Conservation (phyloP, 305 asterid genomes). For the Rubia tinctorum region DNA sequence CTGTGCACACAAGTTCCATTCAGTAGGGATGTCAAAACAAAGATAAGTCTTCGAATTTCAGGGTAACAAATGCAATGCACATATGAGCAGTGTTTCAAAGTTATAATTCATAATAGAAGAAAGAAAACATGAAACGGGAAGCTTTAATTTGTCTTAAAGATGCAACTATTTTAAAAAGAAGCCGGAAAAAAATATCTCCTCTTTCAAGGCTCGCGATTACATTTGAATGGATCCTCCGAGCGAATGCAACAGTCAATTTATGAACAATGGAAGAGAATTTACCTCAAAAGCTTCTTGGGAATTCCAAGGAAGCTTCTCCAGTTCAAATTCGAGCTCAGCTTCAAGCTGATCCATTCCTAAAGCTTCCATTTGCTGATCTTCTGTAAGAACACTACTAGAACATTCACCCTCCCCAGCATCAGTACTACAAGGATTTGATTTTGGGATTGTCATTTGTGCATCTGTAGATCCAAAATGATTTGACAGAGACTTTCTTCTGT, state of each 20-base stretch:
- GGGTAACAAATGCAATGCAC: no score
- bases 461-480: slow-evolving; percentile 14
- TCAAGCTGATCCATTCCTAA: slow-evolving; percentile 70
- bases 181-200: background rate
- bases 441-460: slow-evolving; percentile 5
- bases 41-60: slow-evolving; percentile 3
- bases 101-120: no score
- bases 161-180: background rate
- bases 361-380: slow-evolving; percentile 52
- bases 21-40: background rate
- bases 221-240: background rate
- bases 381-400: slow-evolving; percentile 38
- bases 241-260: background rate
- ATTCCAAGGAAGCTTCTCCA: slow-evolving; percentile 66
- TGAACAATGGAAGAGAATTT: slow-evolving; percentile 10
- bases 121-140: background rate
- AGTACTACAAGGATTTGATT: slow-evolving; percentile 13
- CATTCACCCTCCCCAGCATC: slow-evolving; percentile 38
- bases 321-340: slow-evolving; percentile 70
- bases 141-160: no score
- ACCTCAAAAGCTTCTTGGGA: slow-evolving; percentile 42
- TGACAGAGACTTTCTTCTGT: slow-evolving; percentile 32
- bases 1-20: slow-evolving; percentile 28
- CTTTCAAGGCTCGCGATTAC: background rate
- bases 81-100: no score